A percentile compares a stretch with the other conserved stretches of the same genome.
phyloP scores from a whole-genome alignment of 2,329 filamentous ascomycete species.

The Aspergillus sp. region DNA sequence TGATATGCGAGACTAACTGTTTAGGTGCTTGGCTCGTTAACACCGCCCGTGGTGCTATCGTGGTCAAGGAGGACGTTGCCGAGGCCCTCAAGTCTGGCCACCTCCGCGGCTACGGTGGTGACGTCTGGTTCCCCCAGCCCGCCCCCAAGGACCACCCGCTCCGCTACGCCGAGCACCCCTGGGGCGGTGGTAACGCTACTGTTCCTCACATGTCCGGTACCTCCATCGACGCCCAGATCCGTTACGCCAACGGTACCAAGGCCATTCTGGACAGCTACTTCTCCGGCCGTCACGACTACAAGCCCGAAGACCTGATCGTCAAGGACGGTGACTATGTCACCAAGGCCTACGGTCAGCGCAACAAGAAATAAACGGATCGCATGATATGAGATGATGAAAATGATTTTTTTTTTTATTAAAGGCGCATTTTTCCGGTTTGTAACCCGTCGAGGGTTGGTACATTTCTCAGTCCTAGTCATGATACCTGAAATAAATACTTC shows the following conservation, averaged over 20 bases:
- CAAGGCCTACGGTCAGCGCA: slow-evolving; percentile 83
- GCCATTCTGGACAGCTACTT: slow-evolving; percentile 90
- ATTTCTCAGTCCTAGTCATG: slow-evolving; percentile 19
- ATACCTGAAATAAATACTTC: slow-evolving; percentile 26
- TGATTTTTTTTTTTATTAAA: slow-evolving; percentile 12
- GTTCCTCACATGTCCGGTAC: slow-evolving; percentile 99
- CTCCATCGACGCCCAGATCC: slow-evolving; percentile 95
- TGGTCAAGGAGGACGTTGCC: slow-evolving; percentile 98
- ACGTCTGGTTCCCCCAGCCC: slow-evolving; percentile 92
- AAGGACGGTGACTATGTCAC: slow-evolving; percentile 90
- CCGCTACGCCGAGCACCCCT: slow-evolving; percentile 90
- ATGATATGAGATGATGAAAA: slow-evolving; percentile 17
- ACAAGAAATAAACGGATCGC: slow-evolving; percentile 28
- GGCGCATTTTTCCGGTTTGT: slow-evolving; percentile 21
- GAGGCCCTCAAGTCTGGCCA: slow-evolving; percentile 90
- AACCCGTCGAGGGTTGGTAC: neutral
- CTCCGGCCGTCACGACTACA: slow-evolving; percentile 84
- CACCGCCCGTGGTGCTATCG: slow-evolving; percentile 97
- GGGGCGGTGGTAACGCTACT: slow-evolving; percentile 97
- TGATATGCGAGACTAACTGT: slow-evolving; percentile 1
- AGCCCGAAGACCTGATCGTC: slow-evolving; percentile 87
- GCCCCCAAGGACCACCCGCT: slow-evolving; percentile 91
- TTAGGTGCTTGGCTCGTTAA: slow-evolving; percentile 93
- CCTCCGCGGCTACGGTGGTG: slow-evolving; percentile 55
- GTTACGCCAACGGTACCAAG: slow-evolving; percentile 88